Evolutionary conservation across 441 rosid species (phyloP), one percentile per base, ranked within the genome.

Genomic region (Capsella rubella): DNA sequence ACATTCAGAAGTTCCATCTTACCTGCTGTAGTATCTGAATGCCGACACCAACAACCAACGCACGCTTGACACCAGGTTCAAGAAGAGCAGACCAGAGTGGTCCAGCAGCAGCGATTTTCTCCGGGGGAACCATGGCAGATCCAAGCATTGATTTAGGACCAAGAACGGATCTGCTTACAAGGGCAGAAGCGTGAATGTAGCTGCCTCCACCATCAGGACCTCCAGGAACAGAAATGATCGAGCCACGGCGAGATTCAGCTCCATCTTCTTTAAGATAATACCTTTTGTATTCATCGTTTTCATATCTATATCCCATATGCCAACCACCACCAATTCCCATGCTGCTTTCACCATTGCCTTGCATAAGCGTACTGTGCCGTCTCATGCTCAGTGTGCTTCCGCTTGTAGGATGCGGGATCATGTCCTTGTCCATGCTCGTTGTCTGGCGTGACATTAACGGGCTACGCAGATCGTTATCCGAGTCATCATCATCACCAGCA

Each of bases 11-110:
- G 42, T 55, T 72, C 43, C 8, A 34, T 45, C 46, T n/a, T 73
- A 88, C 93, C 89, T 88, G 94, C 43, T 89, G 94, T 9, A 89
- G 90, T 28, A 89, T 77, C 78, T 89, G 94, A 72, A 89, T 89
- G 16, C 91, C 94, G 8, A 86, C 54, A 70, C 94, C 94, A 29
- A 89, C 94, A 1, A 80, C 54, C 78, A 89, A 82, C 0, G 94
- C 94, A 62, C 79, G 87, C 73, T 87, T 87, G 32, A 89, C 83
- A 56, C 94, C 94, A 1, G 94, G 91, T 55, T 89, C 90, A 69
- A 78, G 81, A 82, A 89, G 91, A 53, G 90, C 90, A 28, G 83
- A 68, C 91, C 90, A 89, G 69, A 84, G 66, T 7, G 94, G 91
- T 42, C 77, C 83, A 64, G 83, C 59, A 0, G 85, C 42, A 78